Evolutionary conservation across 371 early-diverging fungal species (phyloP).

Genomic region (Chytridium lagenaria): DNA sequence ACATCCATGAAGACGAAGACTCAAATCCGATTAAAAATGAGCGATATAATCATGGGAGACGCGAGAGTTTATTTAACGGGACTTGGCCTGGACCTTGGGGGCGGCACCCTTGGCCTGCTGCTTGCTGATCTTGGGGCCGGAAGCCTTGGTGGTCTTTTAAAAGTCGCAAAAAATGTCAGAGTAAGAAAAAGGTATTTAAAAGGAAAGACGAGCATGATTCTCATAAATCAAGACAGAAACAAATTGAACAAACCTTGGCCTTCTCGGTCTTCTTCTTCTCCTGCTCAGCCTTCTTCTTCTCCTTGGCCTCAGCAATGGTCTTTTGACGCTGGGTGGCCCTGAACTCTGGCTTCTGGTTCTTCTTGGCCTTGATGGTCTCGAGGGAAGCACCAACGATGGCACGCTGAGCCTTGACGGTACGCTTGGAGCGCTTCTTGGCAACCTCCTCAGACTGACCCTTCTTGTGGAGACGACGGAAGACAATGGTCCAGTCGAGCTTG

Average conservation of each 20-base stretch:
- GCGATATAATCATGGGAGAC: background rate
- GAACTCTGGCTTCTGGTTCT: conserved; percentile 92
- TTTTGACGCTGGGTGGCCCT: conserved; percentile 90
- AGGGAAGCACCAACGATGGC: conserved; percentile 94
- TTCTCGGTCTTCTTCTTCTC: conserved; percentile 82
- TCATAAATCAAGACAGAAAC: conserved; percentile 4
- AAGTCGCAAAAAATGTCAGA: background rate
- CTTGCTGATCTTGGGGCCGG: conserved; percentile 81
- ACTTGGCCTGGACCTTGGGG: conserved; percentile 84
- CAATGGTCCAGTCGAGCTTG: conserved; percentile 95
- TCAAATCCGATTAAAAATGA: background rate
- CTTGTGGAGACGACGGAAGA: conserved; percentile 97
- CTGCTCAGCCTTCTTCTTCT: conserved; percentile 72
- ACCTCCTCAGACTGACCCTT: conserved; percentile 97
- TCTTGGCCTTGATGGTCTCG: conserved; percentile 95
- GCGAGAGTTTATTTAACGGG: conserved; percentile 68
- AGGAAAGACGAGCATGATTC: conserved; percentile 16
- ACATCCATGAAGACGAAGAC: no score
- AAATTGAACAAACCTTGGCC: conserved; percentile 39
- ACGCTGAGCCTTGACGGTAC: conserved; percentile 91
- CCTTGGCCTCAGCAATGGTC: conserved; percentile 88
- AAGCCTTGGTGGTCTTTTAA: conserved; percentile 40
- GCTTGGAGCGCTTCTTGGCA: conserved; percentile 93
- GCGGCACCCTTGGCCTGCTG: conserved; percentile 86
- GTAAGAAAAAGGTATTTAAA: background rate